These are phyloP conservation scores for Penicillium palitans DNA, from an alignment of 2,329 filamentous ascomycete species.

Conservation along the genomic window DNA sequence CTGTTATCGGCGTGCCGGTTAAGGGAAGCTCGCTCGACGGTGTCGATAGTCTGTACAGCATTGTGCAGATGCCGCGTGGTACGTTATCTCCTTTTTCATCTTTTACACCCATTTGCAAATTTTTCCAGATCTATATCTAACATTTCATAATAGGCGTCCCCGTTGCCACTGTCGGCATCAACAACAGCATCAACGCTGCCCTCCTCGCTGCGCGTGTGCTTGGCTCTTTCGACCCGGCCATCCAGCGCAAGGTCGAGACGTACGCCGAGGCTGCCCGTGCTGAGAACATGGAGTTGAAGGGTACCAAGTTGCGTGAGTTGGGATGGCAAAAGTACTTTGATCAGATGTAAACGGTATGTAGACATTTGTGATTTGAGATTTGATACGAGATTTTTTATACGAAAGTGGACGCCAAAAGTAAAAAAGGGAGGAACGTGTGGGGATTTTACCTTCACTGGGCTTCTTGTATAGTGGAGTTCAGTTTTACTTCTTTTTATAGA, in stretches of 20 bases:
- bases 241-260: slow-evolving; percentile 45
- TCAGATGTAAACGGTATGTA: slow-evolving; percentile 38
- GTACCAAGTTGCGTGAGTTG: slow-evolving; percentile 44
- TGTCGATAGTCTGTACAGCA: slow-evolving; percentile 68
- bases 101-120: not conserved
- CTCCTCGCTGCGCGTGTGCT: slow-evolving; percentile 70
- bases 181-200: slow-evolving; percentile 76
- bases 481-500: slow-evolving; percentile 21
- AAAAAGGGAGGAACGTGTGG: not conserved
- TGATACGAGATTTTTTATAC: slow-evolving; percentile 8
- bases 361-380: not conserved
- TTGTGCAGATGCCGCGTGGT: slow-evolving; percentile 72
- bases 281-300: slow-evolving; percentile 47
- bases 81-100: slow-evolving; percentile 28
- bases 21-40: slow-evolving; percentile 73
- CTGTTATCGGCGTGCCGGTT: slow-evolving; percentile 76
- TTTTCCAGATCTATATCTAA: not conserved
- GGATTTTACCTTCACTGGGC: slow-evolving; percentile 4
- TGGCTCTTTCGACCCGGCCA: slow-evolving; percentile 50
- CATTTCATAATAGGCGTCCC: slow-evolving; percentile 57
- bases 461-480: slow-evolving; percentile 17
- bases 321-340: slow-evolving; percentile 49
- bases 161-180: slow-evolving; percentile 74
- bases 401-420: not conserved
- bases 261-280: slow-evolving; percentile 44